Percentiles rank a stretch among this genome's conserved stretches.
Evolutionary conservation across 2,329 filamentous ascomycete species (phyloP).

Genomic region (Penicillium sp.): DNA sequence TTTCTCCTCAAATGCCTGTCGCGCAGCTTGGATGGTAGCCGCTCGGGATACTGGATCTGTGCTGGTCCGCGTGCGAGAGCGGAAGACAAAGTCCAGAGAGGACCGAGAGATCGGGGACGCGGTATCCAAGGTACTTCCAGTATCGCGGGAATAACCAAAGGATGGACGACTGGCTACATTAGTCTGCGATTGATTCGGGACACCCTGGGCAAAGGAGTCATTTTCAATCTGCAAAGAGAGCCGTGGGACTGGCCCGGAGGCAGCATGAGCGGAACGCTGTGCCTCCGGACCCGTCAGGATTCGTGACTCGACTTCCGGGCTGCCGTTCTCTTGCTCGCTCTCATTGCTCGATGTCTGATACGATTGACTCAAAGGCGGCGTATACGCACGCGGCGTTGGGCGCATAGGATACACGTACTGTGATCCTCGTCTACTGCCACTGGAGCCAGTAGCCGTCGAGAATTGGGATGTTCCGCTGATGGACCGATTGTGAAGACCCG

Average conservation of each 20-base stretch:
- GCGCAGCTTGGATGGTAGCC: constrained; percentile 55
- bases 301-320: constrained; percentile 45
- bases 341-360: constrained; percentile 50
- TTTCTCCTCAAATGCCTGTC: constrained; percentile 58
- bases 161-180: constrained; percentile 51
- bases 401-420: constrained; percentile 57
- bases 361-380: constrained; percentile 52
- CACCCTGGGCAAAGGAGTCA: constrained; percentile 43
- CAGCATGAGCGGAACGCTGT: constrained; percentile 32
- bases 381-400: constrained; percentile 55
- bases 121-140: constrained; percentile 50
- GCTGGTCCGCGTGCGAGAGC: constrained; percentile 49
- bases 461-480: constrained; percentile 56
- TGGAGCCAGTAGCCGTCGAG: constrained; percentile 48
- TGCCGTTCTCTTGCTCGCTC: constrained; percentile 43
- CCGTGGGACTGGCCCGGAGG: constrained; percentile 28
- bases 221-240: constrained; percentile 40
- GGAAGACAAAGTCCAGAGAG: constrained; percentile 57
- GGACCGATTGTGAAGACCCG: constrained; percentile 50
- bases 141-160: constrained; percentile 50
- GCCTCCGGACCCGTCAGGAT: constrained; percentile 25
- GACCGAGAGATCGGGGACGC: constrained; percentile 54
- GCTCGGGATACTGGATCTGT: constrained; percentile 55
- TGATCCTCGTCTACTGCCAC: constrained; percentile 49
- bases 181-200: constrained; percentile 53